Evolutionary conservation across 176 grass and related monocot genomes (phyloP), one percentile per base, ranked within the genome.

Genomic region (Oryza glaberrima): DNA sequence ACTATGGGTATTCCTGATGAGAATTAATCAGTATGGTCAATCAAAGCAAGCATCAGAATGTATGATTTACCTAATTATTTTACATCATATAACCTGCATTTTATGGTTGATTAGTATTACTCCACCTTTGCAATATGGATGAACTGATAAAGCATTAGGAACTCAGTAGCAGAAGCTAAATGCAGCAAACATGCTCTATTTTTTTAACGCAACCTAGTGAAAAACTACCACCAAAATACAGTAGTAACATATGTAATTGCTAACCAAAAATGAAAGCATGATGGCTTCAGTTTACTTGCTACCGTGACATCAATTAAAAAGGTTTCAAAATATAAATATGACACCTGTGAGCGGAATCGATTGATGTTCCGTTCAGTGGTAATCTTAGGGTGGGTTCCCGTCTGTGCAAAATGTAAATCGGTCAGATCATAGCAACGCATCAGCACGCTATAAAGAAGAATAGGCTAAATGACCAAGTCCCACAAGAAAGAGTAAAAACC

Each of bases 371-470:
- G 67, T 23, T 90, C 87, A 46, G 96, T 98, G 40, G 93, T 98
- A 75, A 95, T 73, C 83, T 88, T 98, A 5, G 96, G 96, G 88
- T 98, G 96, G 36, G 93, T 95, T 76, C 96, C 96, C 13, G 96
- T 98, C 96, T 98, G 91, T 12, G 28, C 45, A 73, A 23, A 87
- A n/a, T 30, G 34, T 76, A 78, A n/a, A 79, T 11, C 3, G 44
- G n/a, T 76, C 69, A 85, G 43, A 63, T 63, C 30, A 79, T 4
- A 61, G 19, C 70, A 75, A 3, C 41, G 74, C 20, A 69, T 4
- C 12, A 17, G 16, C 12, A 88, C 36, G 3, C 40, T 17, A 17
- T 14, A 19, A 48, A 78, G 28, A 45, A 25, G 67, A 82, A 82
- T 63, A 16, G 49, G 58, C 1, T 19, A 64, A 16, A 16, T 20